Evolutionary conservation across 768 basidiomycete genomes (phyloP).

Genomic region (Leucosporidium scottii): DNA sequence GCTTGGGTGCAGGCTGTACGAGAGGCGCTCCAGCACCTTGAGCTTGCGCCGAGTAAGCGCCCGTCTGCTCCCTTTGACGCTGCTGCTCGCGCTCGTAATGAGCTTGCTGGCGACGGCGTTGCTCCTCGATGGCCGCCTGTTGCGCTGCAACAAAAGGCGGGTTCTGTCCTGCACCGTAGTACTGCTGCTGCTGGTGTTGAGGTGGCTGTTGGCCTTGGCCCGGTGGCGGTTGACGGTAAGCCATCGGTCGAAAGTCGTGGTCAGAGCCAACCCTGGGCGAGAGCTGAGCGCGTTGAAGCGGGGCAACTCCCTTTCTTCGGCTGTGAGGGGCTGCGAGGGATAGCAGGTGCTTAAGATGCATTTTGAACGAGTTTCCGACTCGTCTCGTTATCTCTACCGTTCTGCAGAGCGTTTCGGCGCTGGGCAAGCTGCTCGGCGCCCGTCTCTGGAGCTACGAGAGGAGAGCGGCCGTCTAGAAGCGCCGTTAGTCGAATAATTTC

Average conservation of each 20-base stretch:
- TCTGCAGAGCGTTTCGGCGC: no score
- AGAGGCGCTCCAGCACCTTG: not conserved
- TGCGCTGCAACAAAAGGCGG: slow-evolving; percentile 38
- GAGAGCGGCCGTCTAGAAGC: no score
- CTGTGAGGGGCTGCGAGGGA: not conserved
- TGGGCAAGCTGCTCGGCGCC: no score
- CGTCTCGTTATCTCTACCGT: no score
- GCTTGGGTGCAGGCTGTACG: not conserved
- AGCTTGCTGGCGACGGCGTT: slow-evolving; percentile 18
- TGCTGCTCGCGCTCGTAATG: slow-evolving; percentile 14
- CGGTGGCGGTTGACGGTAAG: slow-evolving; percentile 5
- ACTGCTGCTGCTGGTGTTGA: slow-evolving; percentile 11
- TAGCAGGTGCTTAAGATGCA: no score
- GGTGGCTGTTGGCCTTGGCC: not conserved
- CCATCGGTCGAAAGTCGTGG: slow-evolving; percentile 1
- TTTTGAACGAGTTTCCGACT: no score
- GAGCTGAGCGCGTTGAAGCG: not conserved
- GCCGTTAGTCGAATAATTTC: no score
- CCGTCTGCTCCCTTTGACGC: not conserved
- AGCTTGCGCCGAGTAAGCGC: not conserved
- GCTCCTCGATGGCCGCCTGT: slow-evolving; percentile 25
- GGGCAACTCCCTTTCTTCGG: not conserved
- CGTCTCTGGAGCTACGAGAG: no score
- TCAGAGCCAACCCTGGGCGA: not conserved
- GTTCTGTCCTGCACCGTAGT: slow-evolving; percentile 10